Base-by-base conservation (phyloP, 2,329 filamentous ascomycete genomes). In the Colletotrichum incanum region DNA sequence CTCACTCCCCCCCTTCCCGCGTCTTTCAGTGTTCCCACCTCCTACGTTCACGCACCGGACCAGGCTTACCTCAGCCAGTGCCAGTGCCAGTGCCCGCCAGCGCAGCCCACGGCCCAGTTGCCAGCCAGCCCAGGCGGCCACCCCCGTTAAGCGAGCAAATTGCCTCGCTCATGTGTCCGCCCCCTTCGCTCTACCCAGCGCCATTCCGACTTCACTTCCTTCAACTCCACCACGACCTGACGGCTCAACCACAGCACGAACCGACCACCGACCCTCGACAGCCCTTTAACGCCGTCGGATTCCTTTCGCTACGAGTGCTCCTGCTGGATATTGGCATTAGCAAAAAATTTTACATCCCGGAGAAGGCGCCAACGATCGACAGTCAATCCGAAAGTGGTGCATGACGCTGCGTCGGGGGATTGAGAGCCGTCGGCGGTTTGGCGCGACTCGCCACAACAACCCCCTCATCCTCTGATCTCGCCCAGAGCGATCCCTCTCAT, bases 371-470 rank as follows among this genome's bases (percentile, higher is more conserved):
- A 31, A 49, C 65, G 70, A 69, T 50, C 54, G 52, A 72, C 65
- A 39, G 54, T 59, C 47, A 28, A 71, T 66, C 69, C 59, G 49
- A 61, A 20, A 69, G 69, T 63, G 74, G 74, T 82, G 79, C 77
- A 82, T 82, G 81, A 77, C 78, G 79, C 77, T 78, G 77, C 75
- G 76, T 76, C 78, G 75, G 78, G 78, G 74, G 74, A 74, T 79
- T 74, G 78, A 78, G 78, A 80, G 76, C 78, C 80, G 80, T 81
- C 81, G 79, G 79, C 79, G 76, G 77, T 79, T 78, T 80, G 78
- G 79, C 80, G 81, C 80, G 78, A 79, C 79, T 81, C 77, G 79
- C 79, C 81, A 78, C 77, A 75, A 67, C 77, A 75, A 78, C 72
- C 76, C 74, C 76, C 71, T 68, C 72, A 74, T 74, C 67, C 41